phyloP scores from a whole-genome alignment of 2,329 filamentous ascomycete genomes.

The Diplodia mutila region DNA sequence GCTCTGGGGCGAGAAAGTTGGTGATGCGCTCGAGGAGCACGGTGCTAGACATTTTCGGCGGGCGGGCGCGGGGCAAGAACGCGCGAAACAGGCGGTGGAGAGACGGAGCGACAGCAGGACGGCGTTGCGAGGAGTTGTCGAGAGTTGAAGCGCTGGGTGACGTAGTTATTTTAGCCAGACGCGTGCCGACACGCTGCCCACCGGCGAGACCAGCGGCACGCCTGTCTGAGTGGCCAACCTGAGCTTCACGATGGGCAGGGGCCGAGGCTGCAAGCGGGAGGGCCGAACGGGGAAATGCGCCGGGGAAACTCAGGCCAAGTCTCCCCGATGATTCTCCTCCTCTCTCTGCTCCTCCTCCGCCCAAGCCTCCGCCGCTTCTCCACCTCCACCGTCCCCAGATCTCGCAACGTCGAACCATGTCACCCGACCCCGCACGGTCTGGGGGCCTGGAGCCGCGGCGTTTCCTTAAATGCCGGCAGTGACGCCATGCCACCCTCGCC shows the following conservation, averaged over 20 bases:
- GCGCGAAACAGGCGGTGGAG: background rate
- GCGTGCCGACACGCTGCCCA: slow-evolving; percentile 8
- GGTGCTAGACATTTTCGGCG: slow-evolving; percentile 7
- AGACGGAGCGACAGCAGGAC: background rate
- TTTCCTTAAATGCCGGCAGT: background rate
- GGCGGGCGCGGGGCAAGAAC: background rate
- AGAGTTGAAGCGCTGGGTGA: background rate
- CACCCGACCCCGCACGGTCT: slow-evolving; percentile 4
- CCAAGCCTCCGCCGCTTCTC: background rate
- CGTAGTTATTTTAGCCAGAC: slow-evolving; percentile 20
- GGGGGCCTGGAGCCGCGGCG: slow-evolving; percentile 7
- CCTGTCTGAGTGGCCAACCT: background rate
- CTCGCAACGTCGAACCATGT: background rate
- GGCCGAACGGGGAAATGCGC: slow-evolving; percentile 17
- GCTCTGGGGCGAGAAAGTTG: background rate
- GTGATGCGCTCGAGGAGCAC: slow-evolving; percentile 11
- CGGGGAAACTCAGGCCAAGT: background rate
- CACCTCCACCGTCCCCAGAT: background rate
- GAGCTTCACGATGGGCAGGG: slow-evolving; percentile 13
- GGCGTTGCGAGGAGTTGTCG: background rate
- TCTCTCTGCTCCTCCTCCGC: background rate
- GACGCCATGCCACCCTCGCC: background rate
- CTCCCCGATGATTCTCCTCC: slow-evolving; percentile 1
- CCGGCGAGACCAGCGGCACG: background rate
- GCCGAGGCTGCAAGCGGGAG: slow-evolving; percentile 5